Conservation (phyloP, 768 basidiomycete genomes). For the Crassisporium funariophilum region DNA sequence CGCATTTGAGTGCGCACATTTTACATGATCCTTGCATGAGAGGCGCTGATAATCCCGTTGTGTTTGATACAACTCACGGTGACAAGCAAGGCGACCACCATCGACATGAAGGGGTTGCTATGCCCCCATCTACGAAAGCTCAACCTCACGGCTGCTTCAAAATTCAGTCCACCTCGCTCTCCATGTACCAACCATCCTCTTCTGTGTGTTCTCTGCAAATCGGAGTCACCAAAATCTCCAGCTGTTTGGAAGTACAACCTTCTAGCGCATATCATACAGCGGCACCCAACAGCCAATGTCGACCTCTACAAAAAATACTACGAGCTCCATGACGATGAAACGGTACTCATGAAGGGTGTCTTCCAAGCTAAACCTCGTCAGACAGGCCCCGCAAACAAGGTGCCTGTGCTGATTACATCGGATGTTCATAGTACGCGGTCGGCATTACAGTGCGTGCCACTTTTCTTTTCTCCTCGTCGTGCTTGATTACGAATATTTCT, state of each 20-base stretch:
- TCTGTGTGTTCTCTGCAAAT: too few species aligned
- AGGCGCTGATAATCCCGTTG: slow-evolving; percentile 5
- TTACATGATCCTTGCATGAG: slow-evolving; percentile 6
- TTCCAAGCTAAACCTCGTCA: not conserved
- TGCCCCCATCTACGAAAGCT: slow-evolving; percentile 8
- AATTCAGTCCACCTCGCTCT: not conserved
- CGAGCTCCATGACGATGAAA: not conserved
- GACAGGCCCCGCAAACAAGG: not conserved
- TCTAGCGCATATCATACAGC: not conserved
- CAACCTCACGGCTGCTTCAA: not conserved
- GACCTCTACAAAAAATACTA: slow-evolving; percentile 1
- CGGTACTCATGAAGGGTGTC: slow-evolving; percentile 1
- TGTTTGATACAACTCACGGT: slow-evolving; percentile 6
- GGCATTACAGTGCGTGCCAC: too few species aligned
- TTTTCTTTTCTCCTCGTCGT: too few species aligned
- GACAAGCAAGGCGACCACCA: not conserved
- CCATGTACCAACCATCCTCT: slow-evolving; percentile 12
- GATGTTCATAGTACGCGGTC: too few species aligned
- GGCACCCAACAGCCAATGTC: slow-evolving; percentile 6
- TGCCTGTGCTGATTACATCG: not conserved
- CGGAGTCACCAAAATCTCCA: not conserved
- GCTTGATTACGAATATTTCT: too few species aligned
- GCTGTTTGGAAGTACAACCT: slow-evolving; percentile 13
- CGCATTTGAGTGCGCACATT: slow-evolving; percentile 11
- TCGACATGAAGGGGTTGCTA: slow-evolving; percentile 7